Evolutionary conservation across 2,329 filamentous ascomycete genomes (phyloP).

Genomic region (Helminthosporium solani): DNA sequence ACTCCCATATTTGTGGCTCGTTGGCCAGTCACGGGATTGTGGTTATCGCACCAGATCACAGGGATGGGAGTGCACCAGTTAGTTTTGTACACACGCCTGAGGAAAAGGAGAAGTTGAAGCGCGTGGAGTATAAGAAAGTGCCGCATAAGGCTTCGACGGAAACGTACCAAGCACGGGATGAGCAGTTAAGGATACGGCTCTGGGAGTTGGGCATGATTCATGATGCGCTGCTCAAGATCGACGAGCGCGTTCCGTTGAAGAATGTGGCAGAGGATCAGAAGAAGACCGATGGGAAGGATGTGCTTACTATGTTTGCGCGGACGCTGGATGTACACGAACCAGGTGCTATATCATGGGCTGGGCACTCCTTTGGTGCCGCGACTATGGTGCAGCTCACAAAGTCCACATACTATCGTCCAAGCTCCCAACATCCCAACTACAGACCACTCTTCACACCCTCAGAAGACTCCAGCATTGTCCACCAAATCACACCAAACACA

Average conservation of each 20-base stretch:
- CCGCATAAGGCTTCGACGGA: slow-evolving; percentile 65
- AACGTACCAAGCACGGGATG: slow-evolving; percentile 66
- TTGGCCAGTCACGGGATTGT: slow-evolving; percentile 79
- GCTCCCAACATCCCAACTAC: slow-evolving; percentile 45
- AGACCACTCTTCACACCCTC: slow-evolving; percentile 63
- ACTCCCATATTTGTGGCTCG: slow-evolving; percentile 78
- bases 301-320: slow-evolving; percentile 61
- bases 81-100: slow-evolving; percentile 65
- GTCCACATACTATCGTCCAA: slow-evolving; percentile 68
- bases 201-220: slow-evolving; percentile 77
- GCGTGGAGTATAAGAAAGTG: slow-evolving; percentile 49
- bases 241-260: slow-evolving; percentile 52
- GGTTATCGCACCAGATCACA: slow-evolving; percentile 78
- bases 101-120: slow-evolving; percentile 41
- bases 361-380: slow-evolving; percentile 79
- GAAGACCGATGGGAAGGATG: slow-evolving; percentile 40
- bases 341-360: slow-evolving; percentile 71
- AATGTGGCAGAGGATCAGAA: slow-evolving; percentile 49
- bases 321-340: slow-evolving; percentile 68
- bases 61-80: slow-evolving; percentile 78
- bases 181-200: slow-evolving; percentile 70
- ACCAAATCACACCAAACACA: slow-evolving; percentile 67
- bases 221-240: slow-evolving; percentile 66
- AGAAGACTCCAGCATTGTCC: slow-evolving; percentile 56
- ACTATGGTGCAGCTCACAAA: slow-evolving; percentile 77